Conservation (phyloP, 768 basidiomycete genomes). For the Boletus vermiculosoides region DNA sequence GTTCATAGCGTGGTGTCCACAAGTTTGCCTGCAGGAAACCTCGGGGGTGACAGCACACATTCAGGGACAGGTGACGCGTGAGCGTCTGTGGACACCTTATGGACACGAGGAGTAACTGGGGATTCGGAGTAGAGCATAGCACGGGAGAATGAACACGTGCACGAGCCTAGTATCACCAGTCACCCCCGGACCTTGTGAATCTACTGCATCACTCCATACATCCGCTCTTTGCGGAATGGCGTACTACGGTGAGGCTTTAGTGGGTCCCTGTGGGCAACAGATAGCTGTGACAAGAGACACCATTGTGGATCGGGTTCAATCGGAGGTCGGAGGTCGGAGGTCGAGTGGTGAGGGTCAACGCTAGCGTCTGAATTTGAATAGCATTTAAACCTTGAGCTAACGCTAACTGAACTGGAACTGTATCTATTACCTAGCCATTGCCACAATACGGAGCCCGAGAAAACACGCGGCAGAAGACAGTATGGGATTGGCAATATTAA, state of each 20-base stretch:
- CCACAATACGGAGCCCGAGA: neutral
- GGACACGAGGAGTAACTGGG: constrained; percentile 17
- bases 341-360: neutral
- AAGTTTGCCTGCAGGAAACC: constrained; percentile 28
- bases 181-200: neutral
- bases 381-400: constrained; percentile 10
- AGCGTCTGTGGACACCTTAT: neutral
- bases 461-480: constrained; percentile 5
- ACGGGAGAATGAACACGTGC: constrained; percentile 24
- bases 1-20: constrained; percentile 18
- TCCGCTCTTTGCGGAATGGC: neutral
- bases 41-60: constrained; percentile 6
- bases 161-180: neutral
- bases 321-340: neutral
- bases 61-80: constrained; percentile 14
- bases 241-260: neutral
- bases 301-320: constrained; percentile 5
- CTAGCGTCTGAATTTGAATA: neutral
- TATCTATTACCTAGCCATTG: neutral
- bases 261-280: neutral
- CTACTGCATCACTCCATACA: neutral
- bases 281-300: neutral
- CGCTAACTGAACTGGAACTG: neutral
- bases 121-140: neutral
- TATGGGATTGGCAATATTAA: neutral